Conservation (phyloP, 1,284 basidiomycete genomes). For the Boletus albobrunnescens region DNA sequence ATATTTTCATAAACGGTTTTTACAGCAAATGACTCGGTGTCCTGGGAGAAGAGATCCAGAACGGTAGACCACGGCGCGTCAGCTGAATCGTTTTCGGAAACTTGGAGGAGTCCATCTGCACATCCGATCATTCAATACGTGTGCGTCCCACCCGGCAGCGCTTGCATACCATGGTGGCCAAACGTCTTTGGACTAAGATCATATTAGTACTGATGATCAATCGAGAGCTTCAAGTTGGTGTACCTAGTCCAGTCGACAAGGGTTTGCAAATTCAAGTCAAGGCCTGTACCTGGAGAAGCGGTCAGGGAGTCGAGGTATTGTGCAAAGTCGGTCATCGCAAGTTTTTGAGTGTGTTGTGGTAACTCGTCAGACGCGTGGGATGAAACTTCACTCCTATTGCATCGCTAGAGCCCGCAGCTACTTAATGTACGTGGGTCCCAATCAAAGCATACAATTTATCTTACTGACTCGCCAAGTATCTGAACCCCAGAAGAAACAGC, state of each 20-base stretch:
- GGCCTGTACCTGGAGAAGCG: conserved; percentile 9
- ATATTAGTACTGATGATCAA: conserved; percentile 15
- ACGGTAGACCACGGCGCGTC: conserved; percentile 28
- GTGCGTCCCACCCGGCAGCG: neutral
- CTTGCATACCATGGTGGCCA: conserved; percentile 18
- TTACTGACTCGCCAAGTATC: no score
- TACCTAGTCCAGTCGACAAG: conserved; percentile 29
- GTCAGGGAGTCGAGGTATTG: conserved; percentile 24
- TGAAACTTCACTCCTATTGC: neutral
- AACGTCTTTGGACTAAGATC: conserved; percentile 17
- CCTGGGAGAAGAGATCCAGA: conserved; percentile 24
- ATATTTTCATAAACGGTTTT: conserved; percentile 14
- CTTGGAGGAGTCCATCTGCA: conserved; percentile 16
- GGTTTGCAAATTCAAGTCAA: conserved; percentile 15
- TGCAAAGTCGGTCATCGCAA: conserved; percentile 25
- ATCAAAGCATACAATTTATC: neutral
- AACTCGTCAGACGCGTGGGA: conserved; percentile 9
- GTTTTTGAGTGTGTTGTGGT: neutral
- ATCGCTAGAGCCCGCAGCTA: neutral
- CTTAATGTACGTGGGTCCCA: neutral
- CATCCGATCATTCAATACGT: conserved; percentile 6
- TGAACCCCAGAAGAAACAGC: neutral
- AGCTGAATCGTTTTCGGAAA: conserved; percentile 12
- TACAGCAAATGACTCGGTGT: neutral
- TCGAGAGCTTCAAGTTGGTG: conserved; percentile 2